Evolutionary conservation across 352 stramenopile genomes (phyloP).

Genomic region (Phytophthora kernoviae): DNA sequence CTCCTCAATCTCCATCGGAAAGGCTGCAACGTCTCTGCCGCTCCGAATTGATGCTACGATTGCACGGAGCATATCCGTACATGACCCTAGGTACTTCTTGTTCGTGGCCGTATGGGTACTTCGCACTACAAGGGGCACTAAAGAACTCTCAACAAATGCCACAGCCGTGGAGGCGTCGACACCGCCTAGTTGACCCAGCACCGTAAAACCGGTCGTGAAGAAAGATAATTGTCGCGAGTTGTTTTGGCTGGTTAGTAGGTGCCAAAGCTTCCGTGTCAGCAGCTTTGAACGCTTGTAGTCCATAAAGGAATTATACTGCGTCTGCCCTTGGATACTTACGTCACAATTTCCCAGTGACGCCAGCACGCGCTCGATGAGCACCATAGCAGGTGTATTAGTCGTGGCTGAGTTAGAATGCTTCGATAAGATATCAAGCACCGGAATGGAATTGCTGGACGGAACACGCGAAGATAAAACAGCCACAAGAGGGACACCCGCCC

Average conservation of each 20-base stretch:
- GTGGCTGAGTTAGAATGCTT: slow-evolving; percentile 2
- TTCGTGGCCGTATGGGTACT: slow-evolving; percentile 11
- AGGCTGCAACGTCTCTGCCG: slow-evolving; percentile 16
- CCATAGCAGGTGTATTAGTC: slow-evolving; percentile 24
- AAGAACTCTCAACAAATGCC: slow-evolving; percentile 18
- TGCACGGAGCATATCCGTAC: slow-evolving; percentile 22
- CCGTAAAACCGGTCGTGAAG: slow-evolving; percentile 42
- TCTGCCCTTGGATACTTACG: not conserved
- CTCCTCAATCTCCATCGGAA: slow-evolving; percentile 27
- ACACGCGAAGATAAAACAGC: slow-evolving; percentile 25
- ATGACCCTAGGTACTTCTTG: not conserved
- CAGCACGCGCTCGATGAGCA: slow-evolving; percentile 44
- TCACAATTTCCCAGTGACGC: slow-evolving; percentile 24
- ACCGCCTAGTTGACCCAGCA: slow-evolving; percentile 34
- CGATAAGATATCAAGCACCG: slow-evolving; percentile 31
- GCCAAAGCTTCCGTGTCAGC: slow-evolving; percentile 46
- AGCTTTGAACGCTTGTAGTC: slow-evolving; percentile 47
- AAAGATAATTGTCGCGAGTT: slow-evolving; percentile 20
- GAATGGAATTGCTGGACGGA: slow-evolving; percentile 8
- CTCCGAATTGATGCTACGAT: slow-evolving; percentile 29
- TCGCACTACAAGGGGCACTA: slow-evolving; percentile 42
- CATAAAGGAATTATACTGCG: slow-evolving; percentile 26
- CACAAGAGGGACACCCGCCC: slow-evolving; percentile 29
- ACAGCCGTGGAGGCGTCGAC: slow-evolving; percentile 27
- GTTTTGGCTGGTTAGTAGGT: slow-evolving; percentile 29